These are phyloP conservation scores for Mortierella sp. DNA, from an alignment of 371 early-diverging fungal genomes.

Conservation along the genomic window DNA sequence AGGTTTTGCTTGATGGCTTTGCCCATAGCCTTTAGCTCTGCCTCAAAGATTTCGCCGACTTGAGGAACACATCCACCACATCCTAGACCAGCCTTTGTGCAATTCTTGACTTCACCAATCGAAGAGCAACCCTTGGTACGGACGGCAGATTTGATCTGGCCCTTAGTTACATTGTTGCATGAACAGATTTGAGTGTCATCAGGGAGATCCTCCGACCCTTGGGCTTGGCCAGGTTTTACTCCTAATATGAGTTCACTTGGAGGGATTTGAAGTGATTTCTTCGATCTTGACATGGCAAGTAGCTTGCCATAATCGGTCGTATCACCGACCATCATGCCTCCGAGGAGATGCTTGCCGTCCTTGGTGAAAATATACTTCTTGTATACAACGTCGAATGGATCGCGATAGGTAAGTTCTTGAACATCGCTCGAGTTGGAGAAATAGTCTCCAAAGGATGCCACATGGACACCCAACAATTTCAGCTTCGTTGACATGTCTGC, in stretches of 20 bases:
- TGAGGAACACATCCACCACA: conserved; percentile 76
- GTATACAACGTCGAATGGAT: conserved; percentile 73
- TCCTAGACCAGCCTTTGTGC: conserved; percentile 70
- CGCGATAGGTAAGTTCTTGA: conserved; percentile 64
- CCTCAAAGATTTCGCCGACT: conserved; percentile 70
- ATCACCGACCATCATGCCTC: conserved; percentile 80
- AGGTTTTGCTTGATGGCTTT: conserved; percentile 63
- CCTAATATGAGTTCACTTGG: conserved; percentile 74
- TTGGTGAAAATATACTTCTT: conserved; percentile 72
- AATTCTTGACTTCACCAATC: conserved; percentile 69
- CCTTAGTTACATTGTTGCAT: conserved; percentile 78
- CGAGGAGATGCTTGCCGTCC: conserved; percentile 74
- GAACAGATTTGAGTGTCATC: conserved; percentile 80
- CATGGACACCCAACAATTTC: conserved; percentile 76
- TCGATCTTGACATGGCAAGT: conserved; percentile 63
- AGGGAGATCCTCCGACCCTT: conserved; percentile 64
- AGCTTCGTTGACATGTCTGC: conserved; percentile 79
- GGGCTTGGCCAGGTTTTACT: conserved; percentile 55
- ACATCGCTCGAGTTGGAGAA: conserved; percentile 62
- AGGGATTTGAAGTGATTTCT: conserved; percentile 61
- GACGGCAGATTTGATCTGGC: conserved; percentile 63
- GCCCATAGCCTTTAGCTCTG: conserved; percentile 70
- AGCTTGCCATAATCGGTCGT: conserved; percentile 74
- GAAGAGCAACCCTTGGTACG: conserved; percentile 59
- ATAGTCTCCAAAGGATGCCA: conserved; percentile 78